A percentile compares a stretch with the other conserved stretches of the same genome.
Evolutionary conservation across 495 filamentous ascomycete species (phyloP).

Genomic region (Tuber calosporum): DNA sequence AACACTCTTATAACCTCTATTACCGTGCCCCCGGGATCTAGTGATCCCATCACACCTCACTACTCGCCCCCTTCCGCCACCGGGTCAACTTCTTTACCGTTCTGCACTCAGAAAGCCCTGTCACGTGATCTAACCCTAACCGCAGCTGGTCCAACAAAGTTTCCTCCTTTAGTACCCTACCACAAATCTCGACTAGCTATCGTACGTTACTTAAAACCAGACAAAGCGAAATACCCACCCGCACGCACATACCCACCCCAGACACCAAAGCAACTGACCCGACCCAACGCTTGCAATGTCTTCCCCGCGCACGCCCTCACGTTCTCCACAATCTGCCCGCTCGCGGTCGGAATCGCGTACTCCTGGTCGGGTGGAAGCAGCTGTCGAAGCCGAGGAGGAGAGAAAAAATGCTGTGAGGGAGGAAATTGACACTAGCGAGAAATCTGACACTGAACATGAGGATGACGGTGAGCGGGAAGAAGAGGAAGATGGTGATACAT

Average conservation of each 20-base stretch:
- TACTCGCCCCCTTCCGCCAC: background rate
- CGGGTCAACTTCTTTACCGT: background rate
- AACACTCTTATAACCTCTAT: background rate
- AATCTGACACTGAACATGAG: slow-evolving; percentile 7
- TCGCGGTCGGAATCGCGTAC: slow-evolving; percentile 7
- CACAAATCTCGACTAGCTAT: background rate
- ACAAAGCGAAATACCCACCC: background rate
- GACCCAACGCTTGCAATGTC: background rate
- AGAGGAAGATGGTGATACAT: slow-evolving; percentile 11
- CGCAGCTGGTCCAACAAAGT: background rate
- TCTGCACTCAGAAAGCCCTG: background rate
- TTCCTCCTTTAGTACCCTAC: background rate
- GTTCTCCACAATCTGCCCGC: background rate
- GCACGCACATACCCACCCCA: background rate
- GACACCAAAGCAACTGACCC: background rate
- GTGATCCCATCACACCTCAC: background rate
- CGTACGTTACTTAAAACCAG: background rate
- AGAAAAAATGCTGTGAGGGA: slow-evolving; percentile 17
- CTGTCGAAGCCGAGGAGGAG: slow-evolving; percentile 12
- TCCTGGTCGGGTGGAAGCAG: slow-evolving; percentile 8
- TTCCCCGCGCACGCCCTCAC: background rate
- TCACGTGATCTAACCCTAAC: slow-evolving; percentile 4
- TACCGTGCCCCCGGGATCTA: background rate
- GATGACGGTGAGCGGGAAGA: slow-evolving; percentile 5
- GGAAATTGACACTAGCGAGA: slow-evolving; percentile 13